Base-by-base conservation (phyloP, 148 eudicot genomes). In the Chenopodium berlandieri region DNA sequence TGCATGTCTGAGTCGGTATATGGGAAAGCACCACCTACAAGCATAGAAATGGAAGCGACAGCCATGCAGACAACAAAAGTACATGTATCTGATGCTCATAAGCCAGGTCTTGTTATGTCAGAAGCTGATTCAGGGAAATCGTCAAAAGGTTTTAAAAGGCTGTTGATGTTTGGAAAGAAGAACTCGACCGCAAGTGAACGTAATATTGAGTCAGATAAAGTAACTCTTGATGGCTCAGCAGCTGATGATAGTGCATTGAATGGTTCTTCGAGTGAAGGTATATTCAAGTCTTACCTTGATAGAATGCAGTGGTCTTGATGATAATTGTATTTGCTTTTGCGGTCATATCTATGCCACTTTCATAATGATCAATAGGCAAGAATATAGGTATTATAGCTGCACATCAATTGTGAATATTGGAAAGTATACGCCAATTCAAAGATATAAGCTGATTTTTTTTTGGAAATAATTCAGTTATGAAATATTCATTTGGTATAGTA, bases 111-210 rank as follows among this genome's bases (percentile, higher is more conserved):
- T 37, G 90, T 84, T 75, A 82, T 82, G 78, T 87, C 89, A 65
- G 94, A 90, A 84, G 79, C 83, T 69, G 80, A 83, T 74, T 75
- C 82, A n/a, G 94, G 84, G 82, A 95, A 90, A 85, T 79, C 81
- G 58, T 75, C 97, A 5, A 96, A 92, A 86, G 99, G 99, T 76
- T 88, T 96, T 56, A 96, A 85, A 82, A 89, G 93, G 79, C 89
- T 96, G 22, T 86, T 94, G 85, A 92, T 82, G 85, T 90, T 94
- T 84, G 98, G 93, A 76, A 91, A 80, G 89, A 94, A 91, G 91
- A 87, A 75, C 77, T 89, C 95, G 72, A 73, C 87, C 13, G 81
- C 91, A 50, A 80, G 84, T 84, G 94, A 92, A 79, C 86, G 81
- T 78, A 84, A 81, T 71, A 64, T 82, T 23, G 92, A 91, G 52